A percentile compares a stretch with the other conserved stretches of the same genome.
These are phyloP conservation scores for Trichoderma gamsii DNA, from an alignment of 495 filamentous ascomycete species.

Conservation along the genomic window DNA sequence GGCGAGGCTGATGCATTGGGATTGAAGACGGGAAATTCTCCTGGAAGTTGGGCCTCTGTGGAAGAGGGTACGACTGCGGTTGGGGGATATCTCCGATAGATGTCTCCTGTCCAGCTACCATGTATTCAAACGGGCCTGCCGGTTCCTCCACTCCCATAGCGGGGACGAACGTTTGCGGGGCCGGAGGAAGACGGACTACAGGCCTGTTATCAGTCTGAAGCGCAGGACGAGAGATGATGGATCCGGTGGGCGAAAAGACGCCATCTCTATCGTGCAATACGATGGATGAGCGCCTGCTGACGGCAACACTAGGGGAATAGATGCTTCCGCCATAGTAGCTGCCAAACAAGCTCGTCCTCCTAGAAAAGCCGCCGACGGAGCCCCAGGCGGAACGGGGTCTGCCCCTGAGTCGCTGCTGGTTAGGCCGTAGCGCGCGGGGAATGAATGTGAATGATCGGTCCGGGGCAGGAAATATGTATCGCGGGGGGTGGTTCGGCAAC, in stretches of 20 bases:
- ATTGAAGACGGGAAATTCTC: constrained; percentile 71
- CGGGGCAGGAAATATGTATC: constrained; percentile 83
- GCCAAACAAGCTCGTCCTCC: constrained; percentile 64
- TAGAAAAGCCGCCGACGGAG: constrained; percentile 60
- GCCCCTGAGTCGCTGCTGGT: constrained; percentile 74
- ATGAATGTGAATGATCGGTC: constrained; percentile 98
- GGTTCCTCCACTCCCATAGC: constrained; percentile 22
- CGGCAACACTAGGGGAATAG: constrained; percentile 85
- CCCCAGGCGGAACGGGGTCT: constrained; percentile 61
- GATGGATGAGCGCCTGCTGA: constrained; percentile 87
- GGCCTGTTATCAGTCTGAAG: constrained; percentile 62
- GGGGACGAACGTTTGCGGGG: constrained; percentile 27
- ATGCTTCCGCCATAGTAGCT: constrained; percentile 71
- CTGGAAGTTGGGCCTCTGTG: constrained; percentile 67
- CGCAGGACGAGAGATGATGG: constrained; percentile 62
- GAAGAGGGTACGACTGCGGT: constrained; percentile 53
- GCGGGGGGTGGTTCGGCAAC: constrained; percentile 63
- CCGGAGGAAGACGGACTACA: constrained; percentile 79
- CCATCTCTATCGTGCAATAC: constrained; percentile 67
- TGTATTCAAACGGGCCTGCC: constrained; percentile 20
- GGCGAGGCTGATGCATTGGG: constrained; percentile 92
- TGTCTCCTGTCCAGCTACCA: constrained; percentile 23
- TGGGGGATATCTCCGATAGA: constrained; percentile 47
- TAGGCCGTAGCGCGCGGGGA: constrained; percentile 84
- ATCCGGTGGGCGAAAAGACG: constrained; percentile 70